These are phyloP conservation scores for Potentilla sterilis DNA, from an alignment of 306 rosid species.

Conservation along the genomic window DNA sequence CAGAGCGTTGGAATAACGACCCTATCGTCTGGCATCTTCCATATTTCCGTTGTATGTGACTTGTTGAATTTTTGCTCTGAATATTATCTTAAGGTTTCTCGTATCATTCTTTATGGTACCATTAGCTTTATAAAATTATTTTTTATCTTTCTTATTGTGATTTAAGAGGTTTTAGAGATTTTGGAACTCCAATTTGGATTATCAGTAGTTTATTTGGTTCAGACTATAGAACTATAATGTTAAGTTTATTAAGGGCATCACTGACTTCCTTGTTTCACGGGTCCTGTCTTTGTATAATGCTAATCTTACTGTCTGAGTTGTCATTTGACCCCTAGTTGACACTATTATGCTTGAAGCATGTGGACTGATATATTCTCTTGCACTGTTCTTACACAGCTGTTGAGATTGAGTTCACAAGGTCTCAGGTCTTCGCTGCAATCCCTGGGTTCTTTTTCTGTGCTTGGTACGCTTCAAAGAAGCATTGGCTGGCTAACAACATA, in stretches of 20 bases:
- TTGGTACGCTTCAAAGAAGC: conserved; percentile 91
- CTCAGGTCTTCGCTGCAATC: conserved; percentile 83
- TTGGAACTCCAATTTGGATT: background rate
- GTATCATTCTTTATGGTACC: background rate
- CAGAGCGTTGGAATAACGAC: conserved; percentile 73
- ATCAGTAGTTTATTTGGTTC: background rate
- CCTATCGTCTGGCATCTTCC: conserved; percentile 74
- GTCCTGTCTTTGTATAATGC: background rate
- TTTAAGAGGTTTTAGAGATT: background rate
- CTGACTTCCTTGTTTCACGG: conserved; percentile 1
- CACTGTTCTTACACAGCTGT: conserved; percentile 76
- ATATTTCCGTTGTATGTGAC: conserved; percentile 77
- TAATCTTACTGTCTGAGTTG: conserved; percentile 22
- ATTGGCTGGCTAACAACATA: conserved; percentile 95
- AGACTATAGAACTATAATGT: background rate
- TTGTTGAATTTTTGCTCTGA: background rate
- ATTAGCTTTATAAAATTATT: background rate
- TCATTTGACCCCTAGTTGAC: conserved; percentile 45
- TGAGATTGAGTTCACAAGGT: conserved; percentile 94
- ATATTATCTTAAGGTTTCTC: conserved; percentile 1
- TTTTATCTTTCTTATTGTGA: background rate
- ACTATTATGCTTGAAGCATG: conserved; percentile 42
- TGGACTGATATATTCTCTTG: conserved; percentile 63
- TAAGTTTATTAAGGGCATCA: background rate
- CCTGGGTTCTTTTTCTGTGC: conserved; percentile 97